Evolutionary conservation across 345 rosid species (phyloP).

Genomic region (Boechera stricta): DNA sequence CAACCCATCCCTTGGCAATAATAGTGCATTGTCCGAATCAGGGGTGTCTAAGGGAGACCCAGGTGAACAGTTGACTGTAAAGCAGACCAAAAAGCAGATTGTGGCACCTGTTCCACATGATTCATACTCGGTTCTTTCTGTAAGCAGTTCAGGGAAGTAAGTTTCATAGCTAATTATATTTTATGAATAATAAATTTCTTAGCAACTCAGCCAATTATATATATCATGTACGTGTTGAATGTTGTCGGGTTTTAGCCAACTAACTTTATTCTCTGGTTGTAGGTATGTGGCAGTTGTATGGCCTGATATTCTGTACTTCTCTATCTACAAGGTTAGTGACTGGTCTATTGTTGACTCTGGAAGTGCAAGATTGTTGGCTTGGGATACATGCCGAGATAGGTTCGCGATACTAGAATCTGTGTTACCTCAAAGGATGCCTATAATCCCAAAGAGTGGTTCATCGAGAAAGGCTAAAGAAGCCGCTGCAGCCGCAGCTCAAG

Average conservation of each 20-base stretch:
- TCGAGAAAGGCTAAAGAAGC: conserved; percentile 96
- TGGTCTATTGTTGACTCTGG: conserved; percentile 99
- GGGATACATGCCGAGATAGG: conserved; percentile 96
- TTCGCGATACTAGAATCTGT: conserved; percentile 91
- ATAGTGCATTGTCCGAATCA: conserved; percentile 80
- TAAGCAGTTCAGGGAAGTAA: conserved; percentile 99
- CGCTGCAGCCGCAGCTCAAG: conserved; percentile 97
- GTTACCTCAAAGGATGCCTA: conserved; percentile 81
- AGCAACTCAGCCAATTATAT: conserved; percentile 3
- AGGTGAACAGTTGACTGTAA: conserved; percentile 74
- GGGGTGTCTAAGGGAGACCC: conserved; percentile 84
- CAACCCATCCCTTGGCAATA: conserved; percentile 89
- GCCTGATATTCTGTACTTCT: conserved; percentile 97
- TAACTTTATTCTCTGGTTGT: conserved; percentile 48
- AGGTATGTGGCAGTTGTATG: conserved; percentile 96
- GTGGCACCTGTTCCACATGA: conserved; percentile 97
- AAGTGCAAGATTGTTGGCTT: conserved; percentile 92
- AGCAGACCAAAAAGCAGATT: conserved; percentile 86
- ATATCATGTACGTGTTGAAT: conserved; percentile 9
- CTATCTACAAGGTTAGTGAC: conserved; percentile 91
- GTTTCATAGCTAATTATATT: conserved; percentile 34
- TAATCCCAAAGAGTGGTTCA: conserved; percentile 86
- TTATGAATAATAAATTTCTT: background rate
- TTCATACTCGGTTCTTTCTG: conserved; percentile 92
- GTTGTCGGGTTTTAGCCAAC: conserved; percentile 24